Evolutionary conservation across 495 filamentous ascomycete genomes (phyloP).

Genomic region (Lasiosphaeria miniovina): DNA sequence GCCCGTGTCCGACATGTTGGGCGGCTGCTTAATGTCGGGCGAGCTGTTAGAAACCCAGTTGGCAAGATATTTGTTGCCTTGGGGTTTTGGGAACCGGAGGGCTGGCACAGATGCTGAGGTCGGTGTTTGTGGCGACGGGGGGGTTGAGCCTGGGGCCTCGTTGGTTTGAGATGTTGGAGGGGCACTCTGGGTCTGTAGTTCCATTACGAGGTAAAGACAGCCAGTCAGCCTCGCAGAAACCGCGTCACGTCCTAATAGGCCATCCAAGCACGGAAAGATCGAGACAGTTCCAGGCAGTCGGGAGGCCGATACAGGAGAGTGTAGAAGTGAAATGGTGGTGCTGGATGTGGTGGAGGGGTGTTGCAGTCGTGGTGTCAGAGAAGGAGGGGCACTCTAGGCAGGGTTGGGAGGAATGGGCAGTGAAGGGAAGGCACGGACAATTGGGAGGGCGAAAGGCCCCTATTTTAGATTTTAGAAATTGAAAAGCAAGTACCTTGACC

Average conservation of each 20-base stretch:
- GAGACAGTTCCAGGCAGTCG: constrained; percentile 2
- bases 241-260: constrained; percentile 34
- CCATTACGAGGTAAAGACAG: constrained; percentile 41
- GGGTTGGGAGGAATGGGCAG: neutral
- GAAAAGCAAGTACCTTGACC: neutral
- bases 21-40: constrained; percentile 47
- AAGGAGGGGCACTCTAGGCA: constrained; percentile 11
- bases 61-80: constrained; percentile 47
- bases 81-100: constrained; percentile 50
- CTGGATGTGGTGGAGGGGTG: constrained; percentile 6
- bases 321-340: neutral
- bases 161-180: constrained; percentile 5
- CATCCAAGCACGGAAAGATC: constrained; percentile 6
- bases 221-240: constrained; percentile 35
- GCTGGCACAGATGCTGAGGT: constrained; percentile 35
- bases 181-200: constrained; percentile 31
- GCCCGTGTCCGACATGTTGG: constrained; percentile 40
- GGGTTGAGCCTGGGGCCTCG: constrained; percentile 8
- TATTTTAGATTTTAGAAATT: constrained; percentile 1
- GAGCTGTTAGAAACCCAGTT: constrained; percentile 51
- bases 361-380: constrained; percentile 3
- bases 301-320: constrained; percentile 1
- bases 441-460: constrained; percentile 4
- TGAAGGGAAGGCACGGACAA: constrained; percentile 1
- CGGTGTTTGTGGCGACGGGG: constrained; percentile 6